A percentile compares a stretch with the other conserved stretches of the same genome.
phyloP scores from a whole-genome alignment of 2,329 filamentous ascomycete genomes.

The Fusarium tjaetaba region DNA sequence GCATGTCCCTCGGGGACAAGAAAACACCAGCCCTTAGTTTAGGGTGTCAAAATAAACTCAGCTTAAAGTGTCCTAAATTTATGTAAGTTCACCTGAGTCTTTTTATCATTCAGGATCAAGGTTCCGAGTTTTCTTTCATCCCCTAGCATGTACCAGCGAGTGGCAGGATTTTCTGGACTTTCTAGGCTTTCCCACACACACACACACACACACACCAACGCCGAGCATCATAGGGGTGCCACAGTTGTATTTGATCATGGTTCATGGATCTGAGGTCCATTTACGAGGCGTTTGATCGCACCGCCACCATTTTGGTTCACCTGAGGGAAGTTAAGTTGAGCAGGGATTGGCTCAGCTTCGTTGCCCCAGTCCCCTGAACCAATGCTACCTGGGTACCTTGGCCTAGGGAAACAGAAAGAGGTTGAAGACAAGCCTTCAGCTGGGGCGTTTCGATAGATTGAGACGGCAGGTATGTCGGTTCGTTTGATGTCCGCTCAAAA shows the following conservation, averaged over 20 bases:
- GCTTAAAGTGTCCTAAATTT: too few species aligned
- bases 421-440: constrained; percentile 24
- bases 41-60: too few species aligned
- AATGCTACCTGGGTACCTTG: background rate
- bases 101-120: too few species aligned
- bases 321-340: constrained; percentile 32
- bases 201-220: constrained; percentile 21
- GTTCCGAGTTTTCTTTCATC: too few species aligned
- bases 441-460: constrained; percentile 27
- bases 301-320: constrained; percentile 38
- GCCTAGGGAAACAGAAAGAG: background rate
- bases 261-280: constrained; percentile 20
- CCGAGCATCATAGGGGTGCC: constrained; percentile 24
- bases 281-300: constrained; percentile 21
- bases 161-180: constrained; percentile 1
- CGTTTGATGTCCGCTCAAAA: background rate
- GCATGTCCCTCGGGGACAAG: background rate
- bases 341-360: constrained; percentile 34
- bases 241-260: constrained; percentile 16
- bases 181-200: constrained; percentile 12
- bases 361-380: constrained; percentile 8
- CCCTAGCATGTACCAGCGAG: constrained; percentile 4
- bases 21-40: too few species aligned
- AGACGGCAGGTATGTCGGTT: background rate
- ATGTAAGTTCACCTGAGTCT: too few species aligned